phyloP scores from a whole-genome alignment of 2,329 filamentous ascomycete species.

The Fusarium dlaminii region DNA sequence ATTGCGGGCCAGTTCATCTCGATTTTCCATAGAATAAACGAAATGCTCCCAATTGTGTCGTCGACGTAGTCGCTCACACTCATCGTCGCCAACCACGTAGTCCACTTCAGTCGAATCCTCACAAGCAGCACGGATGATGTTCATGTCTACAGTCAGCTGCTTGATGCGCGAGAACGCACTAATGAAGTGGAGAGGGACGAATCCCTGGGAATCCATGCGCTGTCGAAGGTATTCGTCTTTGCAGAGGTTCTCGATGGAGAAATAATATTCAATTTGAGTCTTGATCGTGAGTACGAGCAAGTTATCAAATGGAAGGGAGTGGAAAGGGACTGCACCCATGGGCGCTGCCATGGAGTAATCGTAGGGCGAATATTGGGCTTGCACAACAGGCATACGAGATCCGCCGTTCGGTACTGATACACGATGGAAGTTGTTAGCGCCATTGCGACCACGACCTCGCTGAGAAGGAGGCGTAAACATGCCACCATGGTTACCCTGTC shows the following conservation, averaged over 20 bases:
- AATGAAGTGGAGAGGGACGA: slow-evolving; percentile 82
- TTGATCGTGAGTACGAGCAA: slow-evolving; percentile 54
- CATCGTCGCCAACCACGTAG: slow-evolving; percentile 77
- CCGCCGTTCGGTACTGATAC: slow-evolving; percentile 52
- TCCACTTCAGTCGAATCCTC: slow-evolving; percentile 78
- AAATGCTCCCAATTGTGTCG: slow-evolving; percentile 82
- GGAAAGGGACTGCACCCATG: slow-evolving; percentile 49
- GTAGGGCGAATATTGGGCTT: slow-evolving; percentile 48
- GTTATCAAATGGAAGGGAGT: slow-evolving; percentile 64
- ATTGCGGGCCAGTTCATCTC: slow-evolving; percentile 78
- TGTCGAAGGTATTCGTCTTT: slow-evolving; percentile 90
- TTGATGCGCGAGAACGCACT: slow-evolving; percentile 81
- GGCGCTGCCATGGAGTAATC: slow-evolving; percentile 55
- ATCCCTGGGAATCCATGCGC: slow-evolving; percentile 96
- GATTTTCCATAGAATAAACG: slow-evolving; percentile 75
- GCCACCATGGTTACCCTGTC: slow-evolving; percentile 52
- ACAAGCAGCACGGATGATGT: slow-evolving; percentile 79
- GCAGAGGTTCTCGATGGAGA: slow-evolving; percentile 93
- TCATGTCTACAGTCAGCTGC: slow-evolving; percentile 64
- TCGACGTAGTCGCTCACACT: slow-evolving; percentile 79
- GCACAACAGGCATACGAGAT: slow-evolving; percentile 50
- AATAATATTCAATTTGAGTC: slow-evolving; percentile 85
- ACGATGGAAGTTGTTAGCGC: slow-evolving; percentile 49
- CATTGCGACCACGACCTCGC: slow-evolving; percentile 50
- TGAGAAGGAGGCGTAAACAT: slow-evolving; percentile 47